These are phyloP conservation scores for Geotrichum cucujoidarum DNA, from an alignment of 1,139 yeast genomes.

Conservation along the genomic window DNA sequence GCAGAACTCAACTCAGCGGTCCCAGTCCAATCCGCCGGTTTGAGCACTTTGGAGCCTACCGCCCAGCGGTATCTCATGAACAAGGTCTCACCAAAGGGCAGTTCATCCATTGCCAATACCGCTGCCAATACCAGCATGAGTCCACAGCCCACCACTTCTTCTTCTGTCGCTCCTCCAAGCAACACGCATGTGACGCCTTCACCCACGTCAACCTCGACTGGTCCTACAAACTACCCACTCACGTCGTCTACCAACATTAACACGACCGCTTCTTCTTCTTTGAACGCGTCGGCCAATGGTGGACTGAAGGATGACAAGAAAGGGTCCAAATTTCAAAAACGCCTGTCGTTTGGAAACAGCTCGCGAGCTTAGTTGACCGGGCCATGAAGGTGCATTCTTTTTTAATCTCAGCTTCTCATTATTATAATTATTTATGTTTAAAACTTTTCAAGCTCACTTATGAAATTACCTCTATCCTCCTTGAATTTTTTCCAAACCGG, in stretches of 20 bases:
- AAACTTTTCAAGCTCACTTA: no score
- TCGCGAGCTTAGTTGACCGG: slow-evolving; percentile 1
- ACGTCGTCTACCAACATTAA: not conserved
- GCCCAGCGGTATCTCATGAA: not conserved
- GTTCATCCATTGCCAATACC: no score
- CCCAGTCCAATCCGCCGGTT: slow-evolving; percentile 13
- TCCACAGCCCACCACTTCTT: not conserved
- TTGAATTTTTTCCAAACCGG: no score
- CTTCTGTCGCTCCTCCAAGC: no score
- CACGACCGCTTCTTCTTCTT: not conserved
- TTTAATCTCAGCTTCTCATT: no score
- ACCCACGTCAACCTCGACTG: no score
- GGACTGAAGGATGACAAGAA: slow-evolving; percentile 1
- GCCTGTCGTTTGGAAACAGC: slow-evolving; percentile 17
- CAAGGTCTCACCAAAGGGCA: not conserved
- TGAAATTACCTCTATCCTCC: no score
- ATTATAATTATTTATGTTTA: no score
- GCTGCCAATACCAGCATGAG: not conserved
- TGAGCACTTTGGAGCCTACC: slow-evolving; percentile 14
- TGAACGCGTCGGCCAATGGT: not conserved
- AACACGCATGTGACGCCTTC: no score
- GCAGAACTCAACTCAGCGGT: slow-evolving; percentile 27
- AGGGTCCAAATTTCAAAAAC: slow-evolving; percentile 13
- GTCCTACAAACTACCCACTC: no score
- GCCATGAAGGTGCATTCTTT: no score